Base-by-base conservation (phyloP, 805 yeast species). In the Candida tallmaniae region DNA sequence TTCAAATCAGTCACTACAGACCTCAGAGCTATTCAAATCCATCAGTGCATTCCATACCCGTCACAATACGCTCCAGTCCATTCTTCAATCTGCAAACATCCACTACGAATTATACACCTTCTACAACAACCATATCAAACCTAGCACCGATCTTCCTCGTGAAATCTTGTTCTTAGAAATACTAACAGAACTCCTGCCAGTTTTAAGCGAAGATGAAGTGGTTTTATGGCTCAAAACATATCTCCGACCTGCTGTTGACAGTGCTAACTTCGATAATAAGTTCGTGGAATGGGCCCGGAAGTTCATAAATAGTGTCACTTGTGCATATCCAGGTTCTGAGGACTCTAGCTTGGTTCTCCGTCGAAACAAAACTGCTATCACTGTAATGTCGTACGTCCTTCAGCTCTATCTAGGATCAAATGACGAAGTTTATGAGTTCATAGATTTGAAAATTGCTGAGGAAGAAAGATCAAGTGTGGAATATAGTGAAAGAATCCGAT, bases 171-270 rank as follows among this genome's bases (percentile, higher is more conserved):
- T 72, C 38, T 39, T 72, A 16, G 64, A 62, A 29, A 48, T 67
- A 1, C 54, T 72, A n/a, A 48, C 44, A 2, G 50, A 50, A 20
- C 41, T 70, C 10, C 50, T 56, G 34, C 60, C 64, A 2, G 57
- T 54, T 13, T 32, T 48, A 6, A 50, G 67, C 4, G 47, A 48
- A 8, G 52, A 56, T 8, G 65, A 60, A 24, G 50, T 73, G 7
- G 42, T 50, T 15, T 50, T 60, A 25, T 80, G 85, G 84, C 60
- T 74, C 31, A 55, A 60, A 19, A 60, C 69, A 23, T 69, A 75
- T 38, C 46, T 68, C 9, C 58, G 58, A 9, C 73, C 75, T 0
- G 78, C 82, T 0, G 57, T 78, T 3, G 80, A 79, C 45, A 74
- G 82, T 23, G 78, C 81, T 0, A 80, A 83, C 2, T 60, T 56